A percentile compares a stretch with the other conserved stretches of the same genome.
These are phyloP conservation scores for Platismatia glauca DNA, from an alignment of 495 filamentous ascomycete genomes.

Conservation along the genomic window DNA sequence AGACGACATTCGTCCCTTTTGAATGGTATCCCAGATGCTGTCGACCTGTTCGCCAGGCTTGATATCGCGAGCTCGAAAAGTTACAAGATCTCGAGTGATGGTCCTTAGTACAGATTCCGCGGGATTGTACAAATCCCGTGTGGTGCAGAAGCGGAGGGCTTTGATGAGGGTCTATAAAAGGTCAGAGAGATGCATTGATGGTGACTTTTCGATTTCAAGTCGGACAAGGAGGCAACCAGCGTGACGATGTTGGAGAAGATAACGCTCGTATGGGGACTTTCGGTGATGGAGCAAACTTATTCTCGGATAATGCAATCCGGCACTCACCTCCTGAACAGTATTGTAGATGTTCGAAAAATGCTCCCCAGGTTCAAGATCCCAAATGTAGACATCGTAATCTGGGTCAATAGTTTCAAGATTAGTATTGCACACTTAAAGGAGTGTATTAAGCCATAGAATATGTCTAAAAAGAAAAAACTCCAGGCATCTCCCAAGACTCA, in stretches of 20 bases:
- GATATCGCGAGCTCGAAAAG: constrained; percentile 33
- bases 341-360: constrained; percentile 25
- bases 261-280: neutral
- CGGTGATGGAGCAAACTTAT: neutral
- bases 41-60: constrained; percentile 32
- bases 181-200: neutral
- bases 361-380: constrained; percentile 37
- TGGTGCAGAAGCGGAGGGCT: constrained; percentile 28
- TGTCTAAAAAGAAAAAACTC: neutral
- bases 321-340: constrained; percentile 27
- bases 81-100: constrained; percentile 32
- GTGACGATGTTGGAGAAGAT: neutral
- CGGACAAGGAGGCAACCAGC: neutral
- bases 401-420: neutral
- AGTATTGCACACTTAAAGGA: neutral
- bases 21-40: constrained; percentile 34
- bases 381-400: constrained; percentile 43
- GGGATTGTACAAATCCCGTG: constrained; percentile 28
- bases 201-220: neutral
- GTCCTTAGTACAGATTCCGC: constrained; percentile 32
- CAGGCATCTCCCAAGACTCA: neutral
- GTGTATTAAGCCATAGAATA: neutral
- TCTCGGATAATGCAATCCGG: neutral
- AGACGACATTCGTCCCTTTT: constrained; percentile 15
- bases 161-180: constrained; percentile 30